Evolutionary conservation across 2,329 filamentous ascomycete genomes (phyloP).

Genomic region (Cladosporium sp.): DNA sequence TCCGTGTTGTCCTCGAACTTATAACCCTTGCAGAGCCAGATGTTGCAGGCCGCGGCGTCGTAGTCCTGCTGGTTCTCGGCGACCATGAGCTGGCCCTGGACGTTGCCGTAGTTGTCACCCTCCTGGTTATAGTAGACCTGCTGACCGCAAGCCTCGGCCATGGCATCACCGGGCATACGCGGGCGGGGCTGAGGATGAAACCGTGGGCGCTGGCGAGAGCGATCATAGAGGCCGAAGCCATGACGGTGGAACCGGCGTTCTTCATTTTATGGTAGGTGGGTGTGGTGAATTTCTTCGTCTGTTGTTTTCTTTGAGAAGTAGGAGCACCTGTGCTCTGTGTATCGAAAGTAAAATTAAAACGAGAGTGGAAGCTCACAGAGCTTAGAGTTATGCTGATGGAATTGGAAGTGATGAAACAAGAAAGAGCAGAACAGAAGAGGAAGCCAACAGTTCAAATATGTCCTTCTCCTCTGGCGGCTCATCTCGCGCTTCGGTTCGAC

Average conservation of each 20-base stretch:
- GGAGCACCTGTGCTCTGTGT: conserved; percentile 10
- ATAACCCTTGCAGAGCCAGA: conserved; percentile 47
- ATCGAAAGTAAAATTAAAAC: conserved; percentile 6
- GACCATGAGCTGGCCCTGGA: conserved; percentile 53
- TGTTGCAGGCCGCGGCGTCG: conserved; percentile 20
- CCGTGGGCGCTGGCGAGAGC: conserved; percentile 51
- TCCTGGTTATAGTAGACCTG: conserved; percentile 52
- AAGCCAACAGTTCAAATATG: conserved; percentile 3
- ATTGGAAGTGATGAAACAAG: background rate
- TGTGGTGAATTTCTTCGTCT: background rate
- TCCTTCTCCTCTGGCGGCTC: background rate
- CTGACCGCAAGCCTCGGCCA: conserved; percentile 50
- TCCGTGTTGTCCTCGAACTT: conserved; percentile 53
- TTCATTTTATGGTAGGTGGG: conserved; percentile 3
- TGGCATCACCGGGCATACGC: conserved; percentile 49
- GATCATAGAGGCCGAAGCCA: conserved; percentile 35
- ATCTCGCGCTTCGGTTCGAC: background rate
- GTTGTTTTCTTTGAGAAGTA: background rate
- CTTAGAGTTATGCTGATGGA: conserved; percentile 1
- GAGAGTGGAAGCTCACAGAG: conserved; percentile 11
- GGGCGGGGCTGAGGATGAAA: conserved; percentile 47
- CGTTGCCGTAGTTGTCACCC: conserved; percentile 54
- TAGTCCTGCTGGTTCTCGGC: conserved; percentile 31
- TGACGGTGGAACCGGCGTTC: conserved; percentile 8
- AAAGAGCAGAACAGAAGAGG: background rate